Base-by-base conservation (phyloP, 148 eudicot species). In the Fallopia convolvulus region DNA sequence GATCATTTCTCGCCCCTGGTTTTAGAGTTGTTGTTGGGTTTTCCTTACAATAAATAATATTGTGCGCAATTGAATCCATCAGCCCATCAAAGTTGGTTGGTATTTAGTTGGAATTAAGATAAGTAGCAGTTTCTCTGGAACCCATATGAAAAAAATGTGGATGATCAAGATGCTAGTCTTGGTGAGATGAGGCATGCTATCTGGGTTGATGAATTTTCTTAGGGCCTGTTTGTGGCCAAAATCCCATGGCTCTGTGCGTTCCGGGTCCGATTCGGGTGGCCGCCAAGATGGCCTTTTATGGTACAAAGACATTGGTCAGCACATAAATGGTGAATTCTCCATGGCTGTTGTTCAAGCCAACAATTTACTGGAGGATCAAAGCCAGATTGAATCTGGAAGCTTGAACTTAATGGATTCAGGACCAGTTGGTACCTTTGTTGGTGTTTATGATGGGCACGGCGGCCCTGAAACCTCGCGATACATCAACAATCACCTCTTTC, bases 401-500 rank as follows among this genome's bases (percentile, higher is more conserved):
- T 80, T 93, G 78, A 61, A 68, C 63, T 86, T 87, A 1, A 94
- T 90, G 2, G 84, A 80, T 13, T 81, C 93, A 1, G 86, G 92
- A 39, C 91, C 93, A 11, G 84, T 86, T 30, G 86, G 88, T 33
- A 90, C 92, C 52, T 92, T 77, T 74, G 90, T 94, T 23, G 98
- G 98, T 10, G 95, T 94, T 44, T 94, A 87, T 79, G 98, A 94
- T 61, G 98, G 98, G 26, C 98, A 94, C 76, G 98, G 98, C 39
- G 98, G 98, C 10, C 93, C 97, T 33, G 92, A 94, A 74, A 92
- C 98, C 26, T 88, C 98, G 18, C 87, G 89, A 0, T 94, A 92
- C 65, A 87, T 94, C 50, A 90, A 87, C 66, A 82, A 83, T 15
- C 81, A 86, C 70, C 93, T 94, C 63, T 94, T 92, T 78, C 75